Conservation (phyloP, 2,329 filamentous ascomycete species). For the Bipolaris cookei region DNA sequence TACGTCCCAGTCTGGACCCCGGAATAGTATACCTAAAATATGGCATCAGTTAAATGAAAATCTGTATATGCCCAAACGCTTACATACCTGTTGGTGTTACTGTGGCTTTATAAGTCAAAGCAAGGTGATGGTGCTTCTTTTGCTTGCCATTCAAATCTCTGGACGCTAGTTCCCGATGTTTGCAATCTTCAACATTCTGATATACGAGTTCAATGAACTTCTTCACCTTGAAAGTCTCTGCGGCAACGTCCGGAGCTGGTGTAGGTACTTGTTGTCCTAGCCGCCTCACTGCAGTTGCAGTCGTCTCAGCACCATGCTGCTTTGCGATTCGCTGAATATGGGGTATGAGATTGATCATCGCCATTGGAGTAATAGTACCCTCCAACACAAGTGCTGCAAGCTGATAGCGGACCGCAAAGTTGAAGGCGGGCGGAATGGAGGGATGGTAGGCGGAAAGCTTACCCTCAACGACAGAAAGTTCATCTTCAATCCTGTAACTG, state of each 20-base stretch:
- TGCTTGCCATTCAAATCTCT: constrained; percentile 61
- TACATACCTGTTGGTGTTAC: constrained; percentile 49
- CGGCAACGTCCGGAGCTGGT: constrained; percentile 23
- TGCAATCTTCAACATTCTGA: constrained; percentile 15
- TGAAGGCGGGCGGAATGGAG: constrained; percentile 6
- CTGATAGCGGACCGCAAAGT: constrained; percentile 32
- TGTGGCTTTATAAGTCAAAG: constrained; percentile 61
- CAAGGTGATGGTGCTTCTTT: constrained; percentile 55
- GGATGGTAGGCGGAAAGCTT: constrained; percentile 49
- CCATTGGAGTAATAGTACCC: constrained; percentile 28
- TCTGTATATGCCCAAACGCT: neutral
- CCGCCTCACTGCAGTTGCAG: constrained; percentile 72
- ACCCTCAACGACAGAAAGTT: constrained; percentile 65
- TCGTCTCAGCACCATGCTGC: constrained; percentile 59
- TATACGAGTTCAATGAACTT: constrained; percentile 13
- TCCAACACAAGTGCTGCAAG: constrained; percentile 36
- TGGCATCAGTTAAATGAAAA: neutral
- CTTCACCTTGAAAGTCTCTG: constrained; percentile 12
- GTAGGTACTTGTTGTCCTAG: constrained; percentile 61
- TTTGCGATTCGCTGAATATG: constrained; percentile 37
- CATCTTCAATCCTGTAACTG: constrained; percentile 62
- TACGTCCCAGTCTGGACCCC: constrained; percentile 63
- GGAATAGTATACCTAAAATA: constrained; percentile 43
- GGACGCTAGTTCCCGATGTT: constrained; percentile 56
- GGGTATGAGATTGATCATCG: constrained; percentile 25